Base-by-base conservation (phyloP, 352 stramenopile genomes). In the Phytophthora brassicae region DNA sequence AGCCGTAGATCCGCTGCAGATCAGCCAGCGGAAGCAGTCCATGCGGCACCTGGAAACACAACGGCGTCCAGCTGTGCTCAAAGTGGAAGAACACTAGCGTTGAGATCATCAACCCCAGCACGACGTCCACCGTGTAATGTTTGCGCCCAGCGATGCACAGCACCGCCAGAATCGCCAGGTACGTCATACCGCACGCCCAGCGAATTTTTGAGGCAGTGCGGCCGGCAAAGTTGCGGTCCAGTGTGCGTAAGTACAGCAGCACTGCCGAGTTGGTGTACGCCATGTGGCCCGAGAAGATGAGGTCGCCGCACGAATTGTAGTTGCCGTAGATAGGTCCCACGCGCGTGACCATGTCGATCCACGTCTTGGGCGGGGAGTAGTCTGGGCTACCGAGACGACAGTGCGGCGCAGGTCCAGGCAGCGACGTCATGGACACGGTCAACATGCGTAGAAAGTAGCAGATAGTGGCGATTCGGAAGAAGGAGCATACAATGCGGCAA, bases 271-370 rank as follows among this genome's bases (percentile, higher is more conserved):
- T 89, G 23, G 82, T 88, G 64, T 88, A 89, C 22, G 77, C 77
- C 74, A 88, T 86, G 68, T 91, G 81, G 7, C 81, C 81, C 44
- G 81, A 91, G 56, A 91, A 91, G 28, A 91, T 84, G 23, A 91
- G 74, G 60, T 91, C 82, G 13, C 82, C 82, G 51, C 82, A 91
- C 28, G 82, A 89, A 56, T 84, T 89, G 76, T 86, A 84, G 57
- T 86, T 84, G 50, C 79, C 79, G 70, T 88, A 88, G 53, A 88
- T 86, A 4, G 79, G 79, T 7, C 79, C 79, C n/a, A 88, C 74
- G 53, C 75, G 72, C 35, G 81, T 90, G 53, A 88, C 71, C 31
- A 92, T 85, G 56, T 92, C 83, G 60, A 88, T 84, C 79, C 81
- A 92, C 8, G 59, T 84, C 16, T 66, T 66, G 4, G 83, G 83